Base-by-base conservation (phyloP, 1,284 basidiomycete genomes). In the Cryptococcus floricola region DNA sequence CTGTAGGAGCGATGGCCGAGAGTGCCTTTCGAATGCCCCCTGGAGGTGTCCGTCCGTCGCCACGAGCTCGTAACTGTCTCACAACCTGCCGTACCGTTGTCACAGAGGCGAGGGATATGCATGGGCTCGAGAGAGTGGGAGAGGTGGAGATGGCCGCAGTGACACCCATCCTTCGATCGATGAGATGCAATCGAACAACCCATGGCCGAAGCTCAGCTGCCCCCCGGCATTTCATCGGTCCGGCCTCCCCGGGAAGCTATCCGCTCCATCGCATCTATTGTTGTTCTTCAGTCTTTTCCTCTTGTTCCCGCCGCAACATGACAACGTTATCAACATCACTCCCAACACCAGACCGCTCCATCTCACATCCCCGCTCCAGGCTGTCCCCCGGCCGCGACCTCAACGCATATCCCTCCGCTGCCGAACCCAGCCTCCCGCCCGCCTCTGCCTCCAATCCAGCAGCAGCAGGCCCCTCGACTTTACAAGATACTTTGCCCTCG, bases 371-470 rank as follows among this genome's bases (percentile, higher is more conserved):
- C 6, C 63, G 64, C 1, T 69, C 67, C 8, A 58, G 67, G 14
- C 59, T 74, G 10, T 72, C 71, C 3, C 71, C 70, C 8, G 64
- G 62, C 14, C 62, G 64, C 8, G 61, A 66, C 13, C 50, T 53
- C 48, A 54, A 53, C 39, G 7, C 52, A 27, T 25, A 46, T 25
- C 1, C 2, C 45, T 12, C 12, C 16, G 4, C 27, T 16, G 45
- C 45, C 9, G 7, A 18, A 4, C 39, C 23, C 28, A 39, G 56
- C 14, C 25, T 52, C 25, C 46, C 54, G 4, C 7, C 27, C 3
- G 10, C 41, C 14, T 12, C 39, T 34, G 27, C 38, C 41, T 14
- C 43, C 13, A 8, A 28, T 37, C 44, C 49, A 16, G 53, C 55
- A 38, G 53, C 49, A 16, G 53, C 55, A 38, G 53, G 37, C 12